phyloP scores from a whole-genome alignment of 1,284 basidiomycete genomes.

The Trichosporon sp. region DNA sequence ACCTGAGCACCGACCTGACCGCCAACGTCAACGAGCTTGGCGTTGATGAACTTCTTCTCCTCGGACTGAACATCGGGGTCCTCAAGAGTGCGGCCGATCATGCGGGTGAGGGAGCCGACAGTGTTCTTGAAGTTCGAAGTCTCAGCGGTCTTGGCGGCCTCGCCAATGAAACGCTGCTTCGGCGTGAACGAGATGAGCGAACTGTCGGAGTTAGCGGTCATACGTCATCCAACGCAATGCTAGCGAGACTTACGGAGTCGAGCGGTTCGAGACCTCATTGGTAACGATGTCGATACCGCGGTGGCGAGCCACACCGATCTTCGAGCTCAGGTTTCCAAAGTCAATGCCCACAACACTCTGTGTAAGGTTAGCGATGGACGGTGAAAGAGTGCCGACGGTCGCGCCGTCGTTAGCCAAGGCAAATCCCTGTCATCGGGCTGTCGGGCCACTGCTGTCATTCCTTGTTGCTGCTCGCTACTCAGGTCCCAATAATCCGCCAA shows the following conservation, averaged over 20 bases:
- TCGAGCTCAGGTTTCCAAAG: conserved; percentile 79
- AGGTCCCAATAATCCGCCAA: too few relatives aligned
- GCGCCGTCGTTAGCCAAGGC: background rate
- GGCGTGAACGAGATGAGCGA: conserved; percentile 87
- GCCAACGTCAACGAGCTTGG: conserved; percentile 70
- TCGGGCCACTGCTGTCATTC: background rate
- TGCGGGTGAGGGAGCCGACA: conserved; percentile 78
- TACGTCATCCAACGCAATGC: background rate
- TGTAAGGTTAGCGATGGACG: conserved; percentile 1
- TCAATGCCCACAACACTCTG: conserved; percentile 78
- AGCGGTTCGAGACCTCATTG: conserved; percentile 92
- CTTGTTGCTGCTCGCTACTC: too few relatives aligned
- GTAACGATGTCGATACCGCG: conserved; percentile 91
- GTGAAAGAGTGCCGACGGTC: background rate
- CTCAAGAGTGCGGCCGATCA: conserved; percentile 67
- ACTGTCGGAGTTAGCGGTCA: conserved; percentile 49
- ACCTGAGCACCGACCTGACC: conserved; percentile 81
- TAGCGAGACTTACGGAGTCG: conserved; percentile 68
- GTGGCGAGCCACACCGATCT: conserved; percentile 90
- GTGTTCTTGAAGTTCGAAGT: conserved; percentile 98
- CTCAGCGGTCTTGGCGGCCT: conserved; percentile 90
- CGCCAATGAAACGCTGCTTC: conserved; percentile 81
- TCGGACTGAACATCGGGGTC: conserved; percentile 72
- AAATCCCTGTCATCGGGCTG: background rate
- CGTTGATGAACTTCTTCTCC: conserved; percentile 85